phyloP scores from a whole-genome alignment of 1,284 basidiomycete species.

The Chiua sp. region DNA sequence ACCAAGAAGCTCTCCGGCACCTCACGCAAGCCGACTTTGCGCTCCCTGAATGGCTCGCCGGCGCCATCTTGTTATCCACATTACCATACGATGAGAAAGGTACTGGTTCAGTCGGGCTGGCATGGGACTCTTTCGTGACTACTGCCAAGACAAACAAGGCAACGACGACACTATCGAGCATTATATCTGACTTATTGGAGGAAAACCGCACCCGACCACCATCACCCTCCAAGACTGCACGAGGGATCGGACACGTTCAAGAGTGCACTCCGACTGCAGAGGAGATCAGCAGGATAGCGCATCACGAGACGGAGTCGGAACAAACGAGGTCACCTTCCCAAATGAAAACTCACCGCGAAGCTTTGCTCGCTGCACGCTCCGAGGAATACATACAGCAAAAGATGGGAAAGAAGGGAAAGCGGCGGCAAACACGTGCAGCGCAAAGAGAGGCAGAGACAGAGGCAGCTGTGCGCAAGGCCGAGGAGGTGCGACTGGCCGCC shows the following conservation, averaged over 20 bases:
- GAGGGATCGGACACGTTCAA: neutral
- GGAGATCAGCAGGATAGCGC: neutral
- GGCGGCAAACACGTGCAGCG: constrained; percentile 59
- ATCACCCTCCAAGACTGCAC: neutral
- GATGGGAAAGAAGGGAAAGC: constrained; percentile 85
- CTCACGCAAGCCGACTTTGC: neutral
- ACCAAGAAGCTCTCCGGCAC: neutral
- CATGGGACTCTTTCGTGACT: neutral
- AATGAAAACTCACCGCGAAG: constrained; percentile 54
- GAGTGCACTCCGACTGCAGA: neutral
- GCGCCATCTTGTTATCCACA: neutral
- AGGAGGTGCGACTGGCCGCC: constrained; percentile 54
- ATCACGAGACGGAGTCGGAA: neutral
- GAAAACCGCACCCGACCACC: neutral
- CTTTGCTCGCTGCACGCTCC: constrained; percentile 67
- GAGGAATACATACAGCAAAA: constrained; percentile 78
- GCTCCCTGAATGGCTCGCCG: neutral
- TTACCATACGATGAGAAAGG: neutral
- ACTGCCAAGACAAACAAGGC: neutral
- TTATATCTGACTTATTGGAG: neutral
- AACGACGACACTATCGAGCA: neutral
- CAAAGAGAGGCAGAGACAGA: constrained; percentile 48
- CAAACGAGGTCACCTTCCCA: neutral
- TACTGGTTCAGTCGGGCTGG: neutral
- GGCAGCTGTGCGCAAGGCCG: constrained; percentile 46